Conservation (phyloP, 768 basidiomycete species). For the Boletus rex-veris region DNA sequence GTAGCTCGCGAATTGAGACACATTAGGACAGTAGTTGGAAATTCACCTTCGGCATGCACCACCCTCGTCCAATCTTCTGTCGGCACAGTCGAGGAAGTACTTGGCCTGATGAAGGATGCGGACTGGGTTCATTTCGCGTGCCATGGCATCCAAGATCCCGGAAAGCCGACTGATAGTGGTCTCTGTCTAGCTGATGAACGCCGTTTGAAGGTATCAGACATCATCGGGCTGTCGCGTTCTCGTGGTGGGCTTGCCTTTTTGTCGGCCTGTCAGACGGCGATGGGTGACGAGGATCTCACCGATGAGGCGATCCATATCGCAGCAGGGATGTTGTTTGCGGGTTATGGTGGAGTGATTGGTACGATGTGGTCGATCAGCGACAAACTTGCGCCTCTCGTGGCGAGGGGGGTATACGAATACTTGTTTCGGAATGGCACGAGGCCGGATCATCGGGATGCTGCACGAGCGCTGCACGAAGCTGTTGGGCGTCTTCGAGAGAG, state of each 20-base stretch:
- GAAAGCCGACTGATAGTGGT: not conserved
- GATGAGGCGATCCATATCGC: not conserved
- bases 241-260: not conserved
- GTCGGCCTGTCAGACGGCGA: not conserved
- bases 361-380: constrained; percentile 1
- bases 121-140: not conserved
- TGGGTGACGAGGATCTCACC: not conserved
- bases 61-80: not conserved
- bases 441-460: not conserved
- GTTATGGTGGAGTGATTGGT: constrained; percentile 17
- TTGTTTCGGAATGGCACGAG: not conserved
- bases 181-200: not conserved
- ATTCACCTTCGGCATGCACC: not conserved
- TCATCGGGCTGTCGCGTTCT: not conserved
- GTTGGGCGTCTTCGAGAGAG: too few relatives aligned
- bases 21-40: constrained; percentile 1
- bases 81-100: constrained; percentile 12
- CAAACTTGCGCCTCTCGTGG: constrained; percentile 31
- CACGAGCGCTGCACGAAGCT: too few relatives aligned
- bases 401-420: constrained; percentile 29
- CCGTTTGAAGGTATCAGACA: not conserved
- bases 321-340: constrained; percentile 32
- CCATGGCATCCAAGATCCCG: not conserved
- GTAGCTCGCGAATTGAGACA: constrained; percentile 21
- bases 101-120: not conserved